Evolutionary conservation across 495 filamentous ascomycete species (phyloP), one percentile per base, ranked within the genome.

Genomic region (Emericellopsis terricola): DNA sequence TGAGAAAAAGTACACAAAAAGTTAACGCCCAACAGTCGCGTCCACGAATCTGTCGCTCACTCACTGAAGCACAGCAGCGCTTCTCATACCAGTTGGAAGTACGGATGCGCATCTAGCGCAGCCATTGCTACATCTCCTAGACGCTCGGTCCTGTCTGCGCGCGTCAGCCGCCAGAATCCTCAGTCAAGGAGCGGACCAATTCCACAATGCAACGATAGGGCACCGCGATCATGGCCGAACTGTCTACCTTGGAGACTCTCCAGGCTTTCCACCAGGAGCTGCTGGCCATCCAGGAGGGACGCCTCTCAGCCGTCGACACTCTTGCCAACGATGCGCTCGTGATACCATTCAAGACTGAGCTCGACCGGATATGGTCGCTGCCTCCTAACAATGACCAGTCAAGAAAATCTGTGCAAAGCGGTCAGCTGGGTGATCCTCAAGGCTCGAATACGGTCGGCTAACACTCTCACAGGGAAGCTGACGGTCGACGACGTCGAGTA

Each of bases 251-350:
- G 48, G 71, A 69, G 39, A 65, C 65, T 52, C 70, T 92, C 39
- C 71, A 77, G 51, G 74, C 66, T 52, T 65, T 94, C 31, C 78
- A 85, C 51, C 68, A 71, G 44, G 83, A 93, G 52, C 67, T 94
- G 33, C 55, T 73, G 40, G 70, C 73, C 30, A 58, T 86, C 31
- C 61, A 65, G 28, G 68, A 79, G 34, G 59, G 63, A 15, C 65
- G 65, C 26, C 55, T 78, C 30, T 61, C 62, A 19, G 77, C 69
- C 40, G 50, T 77, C 37, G 73, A 78, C 30, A 65, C 68, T 34
- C 60, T 85, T 13, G 65, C 64, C 26, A 46, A 69, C 27, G 76
- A 81, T 45, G 54, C 57, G 28, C 68, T 76, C 39, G 65, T 79
- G 20, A 58, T 73, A 27, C 76, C 77, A 34, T 85, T 97, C 50